phyloP scores from a whole-genome alignment of 164 flowering plant species.

The Stephania cephalantha region DNA sequence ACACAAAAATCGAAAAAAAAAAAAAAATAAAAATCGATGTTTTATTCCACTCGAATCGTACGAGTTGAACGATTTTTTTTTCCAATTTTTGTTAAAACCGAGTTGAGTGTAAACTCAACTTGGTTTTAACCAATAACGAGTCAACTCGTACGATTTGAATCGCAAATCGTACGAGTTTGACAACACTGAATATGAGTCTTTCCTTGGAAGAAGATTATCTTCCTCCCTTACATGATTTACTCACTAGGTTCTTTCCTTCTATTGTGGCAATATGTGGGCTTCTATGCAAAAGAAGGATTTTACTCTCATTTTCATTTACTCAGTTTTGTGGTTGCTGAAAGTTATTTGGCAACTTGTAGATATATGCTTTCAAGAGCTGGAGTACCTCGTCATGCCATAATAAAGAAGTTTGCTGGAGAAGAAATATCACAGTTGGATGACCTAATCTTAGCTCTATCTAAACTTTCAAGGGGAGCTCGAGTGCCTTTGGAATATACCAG shows the following conservation, averaged over 20 bases:
- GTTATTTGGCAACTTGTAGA: conserved; percentile 34
- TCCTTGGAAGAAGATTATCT: not conserved
- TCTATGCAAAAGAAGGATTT: too few relatives aligned
- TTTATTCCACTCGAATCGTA: too few relatives aligned
- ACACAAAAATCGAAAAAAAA: too few relatives aligned
- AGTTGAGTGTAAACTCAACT: too few relatives aligned
- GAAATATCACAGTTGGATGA: conserved; percentile 68
- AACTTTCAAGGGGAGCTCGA: conserved; percentile 78
- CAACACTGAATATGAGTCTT: too few relatives aligned
- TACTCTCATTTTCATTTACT: not conserved
- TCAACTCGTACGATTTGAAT: too few relatives aligned
- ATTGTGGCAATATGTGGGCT: not conserved
- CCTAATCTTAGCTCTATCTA: conserved; percentile 49
- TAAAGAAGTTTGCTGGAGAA: conserved; percentile 84
- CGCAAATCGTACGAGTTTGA: too few relatives aligned
- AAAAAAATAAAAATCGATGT: too few relatives aligned
- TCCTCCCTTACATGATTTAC: too few relatives aligned
- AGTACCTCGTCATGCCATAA: conserved; percentile 92
- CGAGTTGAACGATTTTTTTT: too few relatives aligned
- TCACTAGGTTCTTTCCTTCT: not conserved
- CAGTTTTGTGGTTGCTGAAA: conserved; percentile 1
- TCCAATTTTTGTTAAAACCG: too few relatives aligned
- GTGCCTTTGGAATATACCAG: conserved; percentile 85
- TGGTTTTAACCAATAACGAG: too few relatives aligned
- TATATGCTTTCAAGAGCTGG: conserved; percentile 94